A percentile compares a stretch with the other conserved stretches of the same genome.
Evolutionary conservation across 371 early-diverging fungal genomes (phyloP).

Genomic region (Circinella minor): DNA sequence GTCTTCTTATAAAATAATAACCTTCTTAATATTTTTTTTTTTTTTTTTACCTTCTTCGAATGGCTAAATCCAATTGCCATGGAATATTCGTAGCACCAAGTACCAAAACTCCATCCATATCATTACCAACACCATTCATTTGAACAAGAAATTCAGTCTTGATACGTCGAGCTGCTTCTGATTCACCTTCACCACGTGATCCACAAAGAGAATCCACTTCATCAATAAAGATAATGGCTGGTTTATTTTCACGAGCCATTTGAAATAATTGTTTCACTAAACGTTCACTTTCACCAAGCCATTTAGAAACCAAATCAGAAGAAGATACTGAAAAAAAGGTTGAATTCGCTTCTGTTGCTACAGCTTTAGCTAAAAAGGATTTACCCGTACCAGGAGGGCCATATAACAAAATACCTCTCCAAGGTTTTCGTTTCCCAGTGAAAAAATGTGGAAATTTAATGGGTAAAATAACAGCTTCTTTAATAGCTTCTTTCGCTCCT

Average conservation of each 20-base stretch:
- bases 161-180: constrained; percentile 93
- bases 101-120: constrained; percentile 91
- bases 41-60: constrained; percentile 82
- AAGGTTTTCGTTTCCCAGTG: constrained; percentile 93
- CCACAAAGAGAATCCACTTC: constrained; percentile 98
- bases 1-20: too few relatives aligned
- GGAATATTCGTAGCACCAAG: constrained; percentile 98
- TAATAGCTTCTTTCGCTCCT: constrained; percentile 96
- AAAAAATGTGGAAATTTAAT: constrained; percentile 97
- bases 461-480: constrained; percentile 98
- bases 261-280: constrained; percentile 93
- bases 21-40: too few relatives aligned
- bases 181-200: constrained; percentile 93
- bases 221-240: constrained; percentile 97
- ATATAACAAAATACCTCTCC: constrained; percentile 97
- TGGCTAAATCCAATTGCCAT: constrained; percentile 94
- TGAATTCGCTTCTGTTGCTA: constrained; percentile 95
- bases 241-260: constrained; percentile 92
- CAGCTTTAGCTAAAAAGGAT: constrained; percentile 96
- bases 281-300: constrained; percentile 97
- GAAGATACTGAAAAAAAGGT: constrained; percentile 97
- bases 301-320: constrained; percentile 95
- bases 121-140: constrained; percentile 98
- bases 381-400: constrained; percentile 99
- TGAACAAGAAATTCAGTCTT: constrained; percentile 95